Evolutionary conservation across 192 early-diverging fungal genomes (phyloP), one percentile per base, ranked within the genome.

Genomic region (Martensiomyces pterosporus): DNA sequence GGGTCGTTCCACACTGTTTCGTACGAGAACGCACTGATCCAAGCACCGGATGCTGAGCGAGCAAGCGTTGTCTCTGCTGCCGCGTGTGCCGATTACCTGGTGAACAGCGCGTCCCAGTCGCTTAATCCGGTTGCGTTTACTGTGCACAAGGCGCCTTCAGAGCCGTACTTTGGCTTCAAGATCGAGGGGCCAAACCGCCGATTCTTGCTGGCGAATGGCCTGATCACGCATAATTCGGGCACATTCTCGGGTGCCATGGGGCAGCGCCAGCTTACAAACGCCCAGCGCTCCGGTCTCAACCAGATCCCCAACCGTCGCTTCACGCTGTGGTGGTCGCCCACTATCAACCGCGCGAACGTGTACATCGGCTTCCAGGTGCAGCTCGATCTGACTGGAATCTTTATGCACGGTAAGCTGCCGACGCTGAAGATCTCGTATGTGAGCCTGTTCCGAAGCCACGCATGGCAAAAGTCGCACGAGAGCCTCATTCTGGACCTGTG

Each of bases 281-380:
- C 96, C 9, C 96, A 99, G 70, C 82, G 96, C 25, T 89, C 85
- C 15, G 96, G 96, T 82, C 80, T 99, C 49, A 99, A 96, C 63
- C 96, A 99, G 76, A 99, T 99, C 78, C 96, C 96, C 41, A 99
- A 99, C 79, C 91, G 96, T 80, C 90, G 96, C 36, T 99, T 99
- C 67, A 95, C 93, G 5, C 81, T 99, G 43, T 99, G 96, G 96
- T 99, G 96, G 96, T 91, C 88, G 27, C 93, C 93, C 3, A 99
- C 96, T 5, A 95, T 99, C 64, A 99, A 99, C 66, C 84, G 92
- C 52, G 88, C 91, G 24, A 96, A 99, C 67, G 96, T 99, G 15
- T 99, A 99, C 60, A 91, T 99, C 42, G 96, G 96, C 76, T 99
- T 99, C 92, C 93, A 97, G 73, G 94, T 97, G 52, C 96, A 99